Evolutionary conservation across 2,329 filamentous ascomycete species (phyloP), one percentile per base, ranked within the genome.

Genomic region (Diplocarpon mali): DNA sequence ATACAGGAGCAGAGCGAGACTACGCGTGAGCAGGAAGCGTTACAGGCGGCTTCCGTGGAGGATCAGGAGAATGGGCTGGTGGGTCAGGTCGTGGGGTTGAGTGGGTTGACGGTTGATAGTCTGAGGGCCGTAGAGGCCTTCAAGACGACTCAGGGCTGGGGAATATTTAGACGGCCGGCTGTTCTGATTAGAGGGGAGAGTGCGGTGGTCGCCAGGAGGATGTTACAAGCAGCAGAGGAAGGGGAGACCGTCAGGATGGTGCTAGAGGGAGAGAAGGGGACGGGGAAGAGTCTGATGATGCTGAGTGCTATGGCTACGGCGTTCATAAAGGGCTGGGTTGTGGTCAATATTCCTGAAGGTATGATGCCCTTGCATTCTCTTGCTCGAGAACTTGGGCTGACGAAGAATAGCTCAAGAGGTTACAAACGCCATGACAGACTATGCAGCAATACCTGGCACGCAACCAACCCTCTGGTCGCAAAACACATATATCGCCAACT

Each of bases 331-430:
- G 75, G 83, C 24, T 96, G 89, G 87, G 72, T 95, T 36, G 88
- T 96, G 38, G 73, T 98, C 47, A 83, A 85, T 59, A 73, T 96
- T 41, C 89, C 92, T 31, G 88, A 98, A 68, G 84, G 89, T 93
- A 70, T 57, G 72, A 3, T 14, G 17, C 41, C 10, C 6, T 12
- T 32, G n/a, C 30, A n/a, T n/a, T n/a, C 9, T 12, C 11, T 12
- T 32, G 30, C 30, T 32, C 15, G 13, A 35, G n/a, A 32, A 10
- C 35, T 27, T 17, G 37, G 24, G 39, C 55, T 40, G 7, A 9
- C 37, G 27, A 17, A 46, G 14, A 50, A 24, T 55, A 86, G 90
- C 78, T 44, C 81, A 89, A 60, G 89, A 95, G 45, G 69, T 95
- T 38, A 81, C 83, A 52, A 85, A 81, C 52, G 87, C 79, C 40